Base-by-base conservation (phyloP, 2,329 filamentous ascomycete species). In the Calycina marina region DNA sequence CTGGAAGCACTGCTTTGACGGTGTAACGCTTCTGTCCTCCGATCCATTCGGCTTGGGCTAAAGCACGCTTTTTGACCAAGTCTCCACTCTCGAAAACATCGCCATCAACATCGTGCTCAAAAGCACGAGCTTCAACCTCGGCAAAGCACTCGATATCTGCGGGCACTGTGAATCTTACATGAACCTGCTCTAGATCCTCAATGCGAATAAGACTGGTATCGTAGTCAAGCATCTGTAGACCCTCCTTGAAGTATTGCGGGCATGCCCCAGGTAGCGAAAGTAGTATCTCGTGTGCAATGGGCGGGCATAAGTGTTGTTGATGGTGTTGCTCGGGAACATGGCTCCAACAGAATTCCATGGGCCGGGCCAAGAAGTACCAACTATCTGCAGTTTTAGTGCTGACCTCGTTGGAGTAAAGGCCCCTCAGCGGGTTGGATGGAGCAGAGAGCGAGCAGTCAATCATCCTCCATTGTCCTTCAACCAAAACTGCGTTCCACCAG, bases 61-160 rank as follows among this genome's bases (percentile, higher is more conserved):
- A 63, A 2, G 85, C 88, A 33, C 80, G 75, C 59, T 94, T 96
- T 50, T 70, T 80, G 14, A 93, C 64, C 15, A 79, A 61, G 10
- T 96, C 88, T 18, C 90, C 86, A 43, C 76, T 93, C 56, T 98
- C 90, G 51, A 93, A 96, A 41, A 77, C 69, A 53, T 98, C 90
- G 2, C 90, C 92, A 50, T 98, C 90, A 1, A 67, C 66, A 51
- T 98, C 90, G 24, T 77, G 68, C 1, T 79, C 71, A 51, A 82
- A 92, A 2, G 74, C 75, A 24, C 80, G 72, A 2, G 83, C 79
- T 57, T 96, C 88, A 0, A 94, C 82, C 56, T 96, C 88, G 10
- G 90, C 90, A 2, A 85, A 77, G 32, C 90, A 74, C 54, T 98
- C 92, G 12, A 96, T 74, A 48, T 98, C 90, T 11, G 77, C 65